Evolutionary conservation across 2,329 filamentous ascomycete genomes (phyloP).

Genomic region (Microcyclospora pomicola): DNA sequence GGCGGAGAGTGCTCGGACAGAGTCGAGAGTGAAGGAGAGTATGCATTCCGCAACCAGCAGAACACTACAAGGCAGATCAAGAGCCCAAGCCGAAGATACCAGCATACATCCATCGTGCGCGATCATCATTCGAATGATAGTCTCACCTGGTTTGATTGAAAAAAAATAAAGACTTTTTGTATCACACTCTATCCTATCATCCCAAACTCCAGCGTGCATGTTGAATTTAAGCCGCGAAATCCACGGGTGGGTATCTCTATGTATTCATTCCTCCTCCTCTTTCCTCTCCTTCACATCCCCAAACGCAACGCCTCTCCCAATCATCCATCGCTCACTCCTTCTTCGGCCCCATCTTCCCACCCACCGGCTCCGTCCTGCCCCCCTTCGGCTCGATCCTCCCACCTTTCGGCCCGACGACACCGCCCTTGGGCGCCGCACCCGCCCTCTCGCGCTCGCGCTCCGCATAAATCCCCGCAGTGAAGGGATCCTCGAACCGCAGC

Average conservation of each 20-base stretch:
- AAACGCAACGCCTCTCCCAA: no score
- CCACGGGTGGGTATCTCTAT: slow-evolving; percentile 10
- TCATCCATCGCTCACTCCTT: background rate
- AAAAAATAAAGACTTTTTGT: no score
- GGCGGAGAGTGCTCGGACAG: no score
- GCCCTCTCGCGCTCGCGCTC: slow-evolving; percentile 51
- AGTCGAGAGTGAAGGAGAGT: no score
- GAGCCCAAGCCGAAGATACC: no score
- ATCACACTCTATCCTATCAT: background rate
- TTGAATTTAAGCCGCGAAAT: slow-evolving; percentile 14
- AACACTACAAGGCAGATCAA: no score
- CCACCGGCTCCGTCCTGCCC: slow-evolving; percentile 1
- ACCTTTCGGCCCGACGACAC: slow-evolving; percentile 16
- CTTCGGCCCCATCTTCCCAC: slow-evolving; percentile 3
- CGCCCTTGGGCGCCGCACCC: slow-evolving; percentile 15
- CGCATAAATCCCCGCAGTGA: slow-evolving; percentile 83
- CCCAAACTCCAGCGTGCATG: slow-evolving; percentile 14
- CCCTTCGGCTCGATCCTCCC: slow-evolving; percentile 5
- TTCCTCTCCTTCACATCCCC: no score
- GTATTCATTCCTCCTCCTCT: no score
- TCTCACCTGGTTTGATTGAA: no score
- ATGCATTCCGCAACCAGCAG: no score
- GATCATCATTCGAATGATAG: no score
- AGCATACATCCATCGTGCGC: no score
- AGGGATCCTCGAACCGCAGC: slow-evolving; percentile 80